Percentiles rank a stretch among this genome's conserved stretches.
Evolutionary conservation across 2,329 filamentous ascomycete genomes (phyloP).

Genomic region (Rutstroemia sp.): DNA sequence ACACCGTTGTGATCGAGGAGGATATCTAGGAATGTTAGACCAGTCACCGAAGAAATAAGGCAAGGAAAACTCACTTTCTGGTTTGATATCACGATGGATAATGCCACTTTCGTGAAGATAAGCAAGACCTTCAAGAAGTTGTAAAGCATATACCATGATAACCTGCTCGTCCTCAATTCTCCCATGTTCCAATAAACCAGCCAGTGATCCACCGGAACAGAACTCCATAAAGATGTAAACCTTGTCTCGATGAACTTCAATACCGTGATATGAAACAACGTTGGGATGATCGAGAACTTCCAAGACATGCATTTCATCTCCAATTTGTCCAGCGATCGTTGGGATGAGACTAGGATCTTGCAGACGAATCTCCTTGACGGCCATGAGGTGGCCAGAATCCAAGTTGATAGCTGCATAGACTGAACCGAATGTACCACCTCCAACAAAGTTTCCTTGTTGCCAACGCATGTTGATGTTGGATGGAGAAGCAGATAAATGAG

Average conservation of each 20-base stretch:
- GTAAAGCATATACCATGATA: conserved; percentile 91
- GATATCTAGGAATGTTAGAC: conserved; percentile 54
- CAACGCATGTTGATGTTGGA: conserved; percentile 94
- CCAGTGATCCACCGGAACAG: conserved; percentile 89
- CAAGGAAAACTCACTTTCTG: conserved; percentile 65
- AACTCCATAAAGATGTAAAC: conserved; percentile 99
- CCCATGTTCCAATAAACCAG: conserved; percentile 84
- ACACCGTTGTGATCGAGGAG: conserved; percentile 95
- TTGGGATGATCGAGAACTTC: conserved; percentile 96
- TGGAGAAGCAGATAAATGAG: conserved; percentile 85
- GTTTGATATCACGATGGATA: conserved; percentile 95
- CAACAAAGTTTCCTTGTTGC: conserved; percentile 98
- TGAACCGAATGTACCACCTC: conserved; percentile 92
- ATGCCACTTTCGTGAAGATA: conserved; percentile 91
- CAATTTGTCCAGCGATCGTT: conserved; percentile 86
- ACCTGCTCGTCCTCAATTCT: conserved; percentile 97
- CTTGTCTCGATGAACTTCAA: conserved; percentile 95
- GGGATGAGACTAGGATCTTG: conserved; percentile 96
- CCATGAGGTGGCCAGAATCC: conserved; percentile 93
- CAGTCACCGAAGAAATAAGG: conserved; percentile 1
- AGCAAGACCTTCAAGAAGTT: conserved; percentile 86
- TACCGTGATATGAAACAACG: conserved; percentile 94
- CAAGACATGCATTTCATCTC: conserved; percentile 93
- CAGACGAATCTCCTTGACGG: conserved; percentile 94
- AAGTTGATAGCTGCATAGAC: conserved; percentile 97